phyloP scores from a whole-genome alignment of 768 basidiomycete genomes.

The Rhodotorula kratochvilovae region DNA sequence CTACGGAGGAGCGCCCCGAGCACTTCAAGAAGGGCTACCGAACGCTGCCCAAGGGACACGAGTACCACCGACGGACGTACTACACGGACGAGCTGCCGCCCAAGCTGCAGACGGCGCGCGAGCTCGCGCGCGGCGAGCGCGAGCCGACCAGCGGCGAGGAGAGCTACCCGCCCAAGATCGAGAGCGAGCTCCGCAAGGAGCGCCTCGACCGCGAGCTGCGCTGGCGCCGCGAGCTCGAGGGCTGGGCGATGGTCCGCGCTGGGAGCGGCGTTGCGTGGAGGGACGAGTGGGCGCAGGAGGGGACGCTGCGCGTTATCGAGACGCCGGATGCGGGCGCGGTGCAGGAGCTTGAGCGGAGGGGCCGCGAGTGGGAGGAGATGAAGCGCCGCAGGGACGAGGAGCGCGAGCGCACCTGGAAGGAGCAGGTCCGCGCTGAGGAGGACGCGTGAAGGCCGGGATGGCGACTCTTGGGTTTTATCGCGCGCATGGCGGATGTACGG shows the following conservation, averaged over 20 bases:
- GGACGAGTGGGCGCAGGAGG: slow-evolving; percentile 53
- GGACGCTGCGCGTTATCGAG: slow-evolving; percentile 60
- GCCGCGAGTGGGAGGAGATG: slow-evolving; percentile 7
- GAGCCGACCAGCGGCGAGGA: slow-evolving; percentile 76
- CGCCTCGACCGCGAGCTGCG: slow-evolving; percentile 79
- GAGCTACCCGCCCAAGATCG: slow-evolving; percentile 72
- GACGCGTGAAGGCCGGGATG: not conserved
- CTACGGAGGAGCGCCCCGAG: slow-evolving; percentile 26
- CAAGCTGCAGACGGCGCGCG: slow-evolving; percentile 67
- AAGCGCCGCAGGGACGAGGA: slow-evolving; percentile 8
- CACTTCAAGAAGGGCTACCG: slow-evolving; percentile 36
- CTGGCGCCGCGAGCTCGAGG: slow-evolving; percentile 74
- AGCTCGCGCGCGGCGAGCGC: slow-evolving; percentile 65
- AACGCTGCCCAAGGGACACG: slow-evolving; percentile 40
- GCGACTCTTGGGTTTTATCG: too few species aligned
- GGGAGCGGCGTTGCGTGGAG: slow-evolving; percentile 69
- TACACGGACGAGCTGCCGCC: slow-evolving; percentile 70
- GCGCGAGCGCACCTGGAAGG: slow-evolving; percentile 9
- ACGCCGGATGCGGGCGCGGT: slow-evolving; percentile 9
- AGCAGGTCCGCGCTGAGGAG: slow-evolving; percentile 1
- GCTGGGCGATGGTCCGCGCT: slow-evolving; percentile 71
- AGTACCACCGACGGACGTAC: slow-evolving; percentile 60
- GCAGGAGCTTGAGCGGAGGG: not conserved
- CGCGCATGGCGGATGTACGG: too few species aligned
- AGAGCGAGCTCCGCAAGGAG: slow-evolving; percentile 82